phyloP scores from a whole-genome alignment of 768 basidiomycete species.

The Rhodotorula toruloides region DNA sequence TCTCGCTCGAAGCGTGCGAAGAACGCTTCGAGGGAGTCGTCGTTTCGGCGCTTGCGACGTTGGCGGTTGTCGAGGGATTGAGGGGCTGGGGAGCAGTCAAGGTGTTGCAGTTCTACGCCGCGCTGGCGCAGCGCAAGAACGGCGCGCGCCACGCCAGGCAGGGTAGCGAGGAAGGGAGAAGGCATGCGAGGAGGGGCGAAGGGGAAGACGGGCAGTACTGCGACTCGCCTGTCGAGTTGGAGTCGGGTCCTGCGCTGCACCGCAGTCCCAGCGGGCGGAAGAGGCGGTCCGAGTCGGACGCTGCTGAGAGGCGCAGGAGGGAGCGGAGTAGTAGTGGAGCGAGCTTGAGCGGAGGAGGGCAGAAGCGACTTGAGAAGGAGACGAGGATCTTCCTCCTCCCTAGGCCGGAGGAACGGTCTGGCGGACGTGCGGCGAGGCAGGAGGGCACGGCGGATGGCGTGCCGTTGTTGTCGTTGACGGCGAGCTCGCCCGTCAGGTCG shows the following conservation, averaged over 20 bases:
- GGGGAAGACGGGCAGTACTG: not conserved
- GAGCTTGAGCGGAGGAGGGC: not conserved
- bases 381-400: conserved; percentile 28
- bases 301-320: not conserved
- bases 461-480: conserved; percentile 20
- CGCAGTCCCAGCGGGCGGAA: not conserved
- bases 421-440: not conserved
- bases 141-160: not conserved
- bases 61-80: conserved; percentile 7
- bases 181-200: too few species aligned
- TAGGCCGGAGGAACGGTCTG: not conserved
- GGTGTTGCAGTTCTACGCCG: conserved; percentile 13
- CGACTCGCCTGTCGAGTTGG: conserved; percentile 20
- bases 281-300: not conserved
- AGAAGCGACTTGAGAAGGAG: not conserved
- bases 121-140: not conserved
- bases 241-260: not conserved
- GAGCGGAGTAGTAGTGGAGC: not conserved
- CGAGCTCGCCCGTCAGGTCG: conserved; percentile 14
- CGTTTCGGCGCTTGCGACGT: not conserved
- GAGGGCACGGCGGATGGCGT: not conserved
- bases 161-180: not conserved
- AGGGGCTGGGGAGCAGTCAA: conserved; percentile 3
- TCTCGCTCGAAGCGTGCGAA: conserved; percentile 28
- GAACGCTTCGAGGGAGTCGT: conserved; percentile 25